phyloP scores from a whole-genome alignment of 1,139 yeast species.

The Blastobotrys buckinghamii region DNA sequence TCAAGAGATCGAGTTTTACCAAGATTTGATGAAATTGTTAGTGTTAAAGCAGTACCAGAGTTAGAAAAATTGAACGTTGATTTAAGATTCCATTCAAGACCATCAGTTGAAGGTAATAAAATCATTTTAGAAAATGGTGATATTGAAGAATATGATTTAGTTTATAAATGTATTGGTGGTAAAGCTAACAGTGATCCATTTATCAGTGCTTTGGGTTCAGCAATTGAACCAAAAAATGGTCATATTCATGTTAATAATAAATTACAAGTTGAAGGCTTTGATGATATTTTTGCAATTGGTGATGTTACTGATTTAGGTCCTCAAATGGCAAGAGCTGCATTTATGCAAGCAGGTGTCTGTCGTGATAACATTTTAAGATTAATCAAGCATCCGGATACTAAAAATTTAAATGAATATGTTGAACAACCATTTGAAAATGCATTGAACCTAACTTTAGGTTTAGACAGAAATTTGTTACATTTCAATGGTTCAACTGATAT shows the following conservation, averaged over 20 bases:
- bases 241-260: conserved; percentile 16
- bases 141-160: conserved; percentile 16
- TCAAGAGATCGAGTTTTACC: conserved; percentile 17
- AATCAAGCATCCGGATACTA: conserved; percentile 1
- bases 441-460: conserved; percentile 17
- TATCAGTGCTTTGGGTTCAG: conserved; percentile 3
- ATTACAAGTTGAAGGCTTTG: conserved; percentile 17
- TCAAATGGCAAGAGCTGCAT: conserved; percentile 20
- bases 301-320: conserved; percentile 19
- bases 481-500: conserved; percentile 11
- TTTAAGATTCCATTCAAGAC: conserved; percentile 14
- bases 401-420: conserved; percentile 8
- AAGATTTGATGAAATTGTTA: conserved; percentile 14
- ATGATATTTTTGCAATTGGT: conserved; percentile 22
- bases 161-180: conserved; percentile 19
- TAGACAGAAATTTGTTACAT: conserved; percentile 12
- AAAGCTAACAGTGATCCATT: conserved; percentile 14
- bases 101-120: conserved; percentile 3
- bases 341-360: conserved; percentile 15
- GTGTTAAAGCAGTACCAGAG: conserved; percentile 14
- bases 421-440: conserved; percentile 15
- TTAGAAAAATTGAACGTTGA: conserved; percentile 16
- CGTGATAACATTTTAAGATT: conserved; percentile 15
- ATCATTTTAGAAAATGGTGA: conserved; percentile 6
- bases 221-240: conserved; percentile 15